phyloP scores from a whole-genome alignment of 495 filamentous ascomycete species.

The Margaritispora aquatica region DNA sequence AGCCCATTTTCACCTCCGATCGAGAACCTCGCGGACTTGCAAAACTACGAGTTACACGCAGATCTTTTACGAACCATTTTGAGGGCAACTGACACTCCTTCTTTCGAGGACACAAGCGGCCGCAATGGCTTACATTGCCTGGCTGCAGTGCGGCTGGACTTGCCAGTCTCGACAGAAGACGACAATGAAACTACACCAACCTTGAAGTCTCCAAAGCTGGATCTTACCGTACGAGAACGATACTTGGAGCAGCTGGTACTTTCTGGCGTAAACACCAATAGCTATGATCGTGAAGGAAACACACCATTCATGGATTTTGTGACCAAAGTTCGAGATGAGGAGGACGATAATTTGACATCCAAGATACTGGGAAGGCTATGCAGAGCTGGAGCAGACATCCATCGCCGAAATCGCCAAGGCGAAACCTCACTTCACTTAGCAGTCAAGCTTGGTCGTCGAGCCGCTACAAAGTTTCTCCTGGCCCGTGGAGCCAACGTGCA shows the following conservation, averaged over 20 bases:
- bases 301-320: constrained; percentile 44
- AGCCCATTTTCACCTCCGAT: neutral
- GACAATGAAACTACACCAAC: neutral
- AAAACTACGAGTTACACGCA: constrained; percentile 11
- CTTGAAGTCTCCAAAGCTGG: neutral
- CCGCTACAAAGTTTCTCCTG: constrained; percentile 37
- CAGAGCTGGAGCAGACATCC: constrained; percentile 27
- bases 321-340: constrained; percentile 31
- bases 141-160: constrained; percentile 31
- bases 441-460: constrained; percentile 35
- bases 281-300: constrained; percentile 35
- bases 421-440: constrained; percentile 42
- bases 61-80: constrained; percentile 4
- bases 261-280: constrained; percentile 33
- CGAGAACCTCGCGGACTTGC: constrained; percentile 22
- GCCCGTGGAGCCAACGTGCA: constrained; percentile 37
- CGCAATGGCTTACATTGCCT: constrained; percentile 45
- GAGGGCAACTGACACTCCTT: constrained; percentile 14
- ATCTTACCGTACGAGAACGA: constrained; percentile 17
- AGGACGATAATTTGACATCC: constrained; percentile 22
- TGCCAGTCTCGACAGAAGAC: constrained; percentile 16
- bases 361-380: constrained; percentile 30
- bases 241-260: constrained; percentile 32
- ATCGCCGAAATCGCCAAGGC: constrained; percentile 36
- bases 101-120: constrained; percentile 33